Percentiles rank a stretch among this genome's conserved stretches.
These are phyloP conservation scores for Asterochloris sp. DNA, from an alignment of 139 green algal genomes.

Conservation along the genomic window DNA sequence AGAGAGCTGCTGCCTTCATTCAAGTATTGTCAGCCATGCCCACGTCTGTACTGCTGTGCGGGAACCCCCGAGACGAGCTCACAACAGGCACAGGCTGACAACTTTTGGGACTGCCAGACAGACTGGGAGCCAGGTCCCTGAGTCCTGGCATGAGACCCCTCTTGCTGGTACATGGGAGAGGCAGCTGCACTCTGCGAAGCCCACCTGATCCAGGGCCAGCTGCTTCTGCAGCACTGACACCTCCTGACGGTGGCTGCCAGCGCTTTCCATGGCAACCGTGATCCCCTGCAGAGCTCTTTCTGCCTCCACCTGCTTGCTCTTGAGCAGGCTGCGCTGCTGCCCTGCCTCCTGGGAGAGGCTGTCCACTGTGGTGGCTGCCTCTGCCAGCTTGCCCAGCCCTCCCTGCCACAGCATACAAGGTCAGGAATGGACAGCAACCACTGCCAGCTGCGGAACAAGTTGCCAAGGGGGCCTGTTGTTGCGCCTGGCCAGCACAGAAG, in stretches of 20 bases:
- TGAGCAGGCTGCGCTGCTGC: conserved; percentile 58
- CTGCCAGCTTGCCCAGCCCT: conserved; percentile 69
- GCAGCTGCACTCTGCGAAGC: no score
- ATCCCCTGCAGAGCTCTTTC: conserved; percentile 62
- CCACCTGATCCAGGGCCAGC: conserved; percentile 55
- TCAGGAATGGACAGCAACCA: no score
- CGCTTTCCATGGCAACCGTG: conserved; percentile 45
- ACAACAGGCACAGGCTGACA: no score
- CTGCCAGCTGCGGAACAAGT: not conserved
- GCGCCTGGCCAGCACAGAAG: no score
- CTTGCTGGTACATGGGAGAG: no score
- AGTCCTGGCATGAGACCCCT: no score
- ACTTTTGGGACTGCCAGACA: no score
- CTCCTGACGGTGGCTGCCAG: conserved; percentile 52
- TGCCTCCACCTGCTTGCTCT: conserved; percentile 61
- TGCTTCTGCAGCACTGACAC: conserved; percentile 60
- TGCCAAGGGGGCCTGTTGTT: no score
- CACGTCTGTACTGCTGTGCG: no score
- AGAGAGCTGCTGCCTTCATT: not conserved
- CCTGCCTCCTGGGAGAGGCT: conserved; percentile 51
- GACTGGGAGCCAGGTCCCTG: no score
- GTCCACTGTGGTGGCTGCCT: conserved; percentile 66
- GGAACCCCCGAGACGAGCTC: no score
- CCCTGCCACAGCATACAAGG: conserved; percentile 26
- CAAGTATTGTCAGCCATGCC: not conserved